Conservation (phyloP, 1,284 basidiomycete genomes). For the Sanghuangporus weigelae region DNA sequence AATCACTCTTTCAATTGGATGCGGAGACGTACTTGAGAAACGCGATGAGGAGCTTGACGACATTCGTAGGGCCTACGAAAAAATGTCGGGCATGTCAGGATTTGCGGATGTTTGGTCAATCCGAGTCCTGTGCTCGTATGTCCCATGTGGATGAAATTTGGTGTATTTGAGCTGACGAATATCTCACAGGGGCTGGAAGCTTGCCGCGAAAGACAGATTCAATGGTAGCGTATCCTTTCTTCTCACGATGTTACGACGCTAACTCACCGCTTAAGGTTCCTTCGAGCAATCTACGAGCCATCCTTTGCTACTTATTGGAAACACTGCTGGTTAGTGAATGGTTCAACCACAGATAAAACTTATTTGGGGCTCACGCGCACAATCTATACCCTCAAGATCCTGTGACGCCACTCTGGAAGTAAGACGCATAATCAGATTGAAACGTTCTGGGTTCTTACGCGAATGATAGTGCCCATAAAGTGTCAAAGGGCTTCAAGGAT, state of each 20-base stretch:
- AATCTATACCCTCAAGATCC: neutral
- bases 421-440: neutral
- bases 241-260: neutral
- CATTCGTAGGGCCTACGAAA: neutral
- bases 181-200: constrained; percentile 12
- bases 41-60: neutral
- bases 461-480: constrained; percentile 19
- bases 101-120: constrained; percentile 1
- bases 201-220: constrained; percentile 12
- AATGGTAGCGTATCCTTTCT: neutral
- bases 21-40: constrained; percentile 3
- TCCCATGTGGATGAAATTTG: neutral
- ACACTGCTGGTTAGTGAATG: constrained; percentile 17
- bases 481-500: constrained; percentile 19
- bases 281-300: constrained; percentile 19
- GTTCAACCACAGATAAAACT: neutral
- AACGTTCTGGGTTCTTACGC: neutral
- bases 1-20: constrained; percentile 2
- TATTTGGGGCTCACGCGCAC: neutral
- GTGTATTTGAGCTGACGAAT: neutral
- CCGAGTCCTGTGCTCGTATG: constrained; percentile 5
- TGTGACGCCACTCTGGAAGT: constrained; percentile 5
- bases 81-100: constrained; percentile 1
- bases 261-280: neutral
- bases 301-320: constrained; percentile 22